Conservation (phyloP, 2,329 filamentous ascomycete species). For the Seiridium cupressi region DNA sequence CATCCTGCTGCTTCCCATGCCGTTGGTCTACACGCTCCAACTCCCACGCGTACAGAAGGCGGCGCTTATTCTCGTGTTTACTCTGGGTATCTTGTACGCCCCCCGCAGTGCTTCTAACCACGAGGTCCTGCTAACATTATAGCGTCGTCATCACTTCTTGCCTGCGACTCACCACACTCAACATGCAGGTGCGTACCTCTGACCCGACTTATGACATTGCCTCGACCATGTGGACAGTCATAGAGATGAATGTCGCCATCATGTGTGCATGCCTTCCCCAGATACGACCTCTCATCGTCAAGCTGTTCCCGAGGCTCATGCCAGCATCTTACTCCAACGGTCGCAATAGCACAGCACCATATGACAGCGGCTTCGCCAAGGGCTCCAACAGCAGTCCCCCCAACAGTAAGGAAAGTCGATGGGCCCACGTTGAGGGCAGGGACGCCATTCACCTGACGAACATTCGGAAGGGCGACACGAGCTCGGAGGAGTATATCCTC, state of each 20-base stretch:
- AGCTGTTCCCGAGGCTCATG: conserved; percentile 25
- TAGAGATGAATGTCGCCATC: conserved; percentile 36
- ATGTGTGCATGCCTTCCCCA: conserved; percentile 34
- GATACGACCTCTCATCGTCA: conserved; percentile 26
- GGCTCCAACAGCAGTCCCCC: conserved; percentile 10
- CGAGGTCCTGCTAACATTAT: not conserved
- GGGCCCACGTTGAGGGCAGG: conserved; percentile 15
- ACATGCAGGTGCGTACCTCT: conserved; percentile 24
- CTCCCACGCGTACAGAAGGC: conserved; percentile 35
- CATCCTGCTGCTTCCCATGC: conserved; percentile 38
- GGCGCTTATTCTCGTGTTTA: conserved; percentile 37
- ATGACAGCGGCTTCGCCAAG: conserved; percentile 12
- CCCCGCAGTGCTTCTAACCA: not conserved
- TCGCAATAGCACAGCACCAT: conserved; percentile 8
- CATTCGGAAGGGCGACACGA: conserved; percentile 13
- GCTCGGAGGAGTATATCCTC: conserved; percentile 17
- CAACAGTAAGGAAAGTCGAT: conserved; percentile 15
- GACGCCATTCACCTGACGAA: conserved; percentile 15
- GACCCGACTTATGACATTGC: conserved; percentile 29
- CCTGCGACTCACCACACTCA: conserved; percentile 36
- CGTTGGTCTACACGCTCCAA: conserved; percentile 35
- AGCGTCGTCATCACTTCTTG: conserved; percentile 31
- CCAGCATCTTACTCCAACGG: conserved; percentile 16
- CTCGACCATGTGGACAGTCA: conserved; percentile 34
- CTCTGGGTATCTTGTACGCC: conserved; percentile 38